phyloP scores from a whole-genome alignment of 495 filamentous ascomycete species.

The Talaromyces stipitatus region DNA sequence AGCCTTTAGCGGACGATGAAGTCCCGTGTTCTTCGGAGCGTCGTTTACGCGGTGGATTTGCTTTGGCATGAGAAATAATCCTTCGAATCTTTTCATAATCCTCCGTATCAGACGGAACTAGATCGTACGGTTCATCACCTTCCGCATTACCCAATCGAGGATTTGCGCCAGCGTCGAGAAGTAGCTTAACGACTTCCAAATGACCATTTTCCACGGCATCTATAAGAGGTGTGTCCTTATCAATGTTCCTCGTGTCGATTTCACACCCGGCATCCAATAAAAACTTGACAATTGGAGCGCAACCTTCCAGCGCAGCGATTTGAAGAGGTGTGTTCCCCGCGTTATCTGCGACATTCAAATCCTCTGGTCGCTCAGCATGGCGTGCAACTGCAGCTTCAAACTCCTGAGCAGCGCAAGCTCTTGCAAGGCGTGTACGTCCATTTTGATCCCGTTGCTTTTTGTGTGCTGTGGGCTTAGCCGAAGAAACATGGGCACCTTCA shows the following conservation, averaged over 20 bases:
- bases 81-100: conserved; percentile 50
- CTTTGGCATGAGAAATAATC: conserved; percentile 38
- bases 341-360: conserved; percentile 84
- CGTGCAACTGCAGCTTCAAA: conserved; percentile 60
- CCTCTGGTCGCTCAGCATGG: conserved; percentile 68
- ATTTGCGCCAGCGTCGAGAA: conserved; percentile 81
- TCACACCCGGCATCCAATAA: conserved; percentile 76
- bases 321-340: conserved; percentile 92
- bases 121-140: conserved; percentile 80
- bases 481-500: conserved; percentile 50
- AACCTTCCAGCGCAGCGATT: conserved; percentile 78
- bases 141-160: conserved; percentile 79
- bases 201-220: conserved; percentile 96
- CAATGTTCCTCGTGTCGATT: conserved; percentile 69
- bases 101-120: conserved; percentile 65
- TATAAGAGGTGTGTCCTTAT: conserved; percentile 87
- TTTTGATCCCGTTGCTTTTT: conserved; percentile 82
- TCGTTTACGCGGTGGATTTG: conserved; percentile 39
- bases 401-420: conserved; percentile 72
- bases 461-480: conserved; percentile 57
- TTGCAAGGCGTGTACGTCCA: conserved; percentile 76
- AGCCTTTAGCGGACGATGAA: conserved; percentile 41
- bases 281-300: conserved; percentile 61
- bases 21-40: conserved; percentile 55
- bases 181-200: conserved; percentile 76